A percentile compares a stretch with the other conserved stretches of the same genome.
Conservation (phyloP, 495 filamentous ascomycete species). For the Trichoderma asperelloides region DNA sequence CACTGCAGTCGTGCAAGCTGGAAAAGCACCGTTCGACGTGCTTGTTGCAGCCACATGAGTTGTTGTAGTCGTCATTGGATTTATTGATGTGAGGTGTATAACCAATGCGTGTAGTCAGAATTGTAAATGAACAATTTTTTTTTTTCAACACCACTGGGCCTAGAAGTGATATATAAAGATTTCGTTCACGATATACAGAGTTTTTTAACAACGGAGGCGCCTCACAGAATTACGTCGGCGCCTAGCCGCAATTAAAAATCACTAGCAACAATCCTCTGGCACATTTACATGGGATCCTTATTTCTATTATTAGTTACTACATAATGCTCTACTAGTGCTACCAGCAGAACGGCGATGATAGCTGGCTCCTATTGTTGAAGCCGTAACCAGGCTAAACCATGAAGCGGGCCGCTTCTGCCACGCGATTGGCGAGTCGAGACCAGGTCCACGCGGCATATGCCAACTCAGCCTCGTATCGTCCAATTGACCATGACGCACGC, state of each 20-base stretch:
- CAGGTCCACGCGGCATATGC: neutral
- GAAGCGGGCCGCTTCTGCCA: too few relatives aligned
- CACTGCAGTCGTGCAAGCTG: conserved; percentile 20
- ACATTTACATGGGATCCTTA: neutral
- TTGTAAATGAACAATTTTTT: neutral
- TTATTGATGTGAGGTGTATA: neutral
- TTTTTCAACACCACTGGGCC: neutral
- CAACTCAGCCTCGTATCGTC: neutral
- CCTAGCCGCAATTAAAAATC: neutral
- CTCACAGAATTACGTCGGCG: neutral
- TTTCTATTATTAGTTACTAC: neutral
- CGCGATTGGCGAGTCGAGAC: neutral
- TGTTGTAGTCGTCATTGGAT: neutral
- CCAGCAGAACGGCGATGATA: neutral
- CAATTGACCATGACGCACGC: too few relatives aligned
- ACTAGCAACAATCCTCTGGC: neutral
- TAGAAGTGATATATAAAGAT: neutral
- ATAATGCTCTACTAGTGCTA: neutral
- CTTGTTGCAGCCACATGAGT: neutral
- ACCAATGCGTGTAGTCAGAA: neutral
- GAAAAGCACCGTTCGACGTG: neutral
- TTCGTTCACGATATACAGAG: neutral
- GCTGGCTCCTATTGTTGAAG: neutral
- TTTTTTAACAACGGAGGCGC: neutral
- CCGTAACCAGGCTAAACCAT: neutral